phyloP scores from a whole-genome alignment of 129 eudicot genomes.

The Daucus carota region DH1_v3.0 NC_030382.2:54513501-54514000 shows the following conservation, averaged over 20 bases:
- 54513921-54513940: neutral
- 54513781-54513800: neutral
- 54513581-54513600: neutral
- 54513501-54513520: neutral
- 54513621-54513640: neutral
- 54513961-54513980: neutral
- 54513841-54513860: neutral
- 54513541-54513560: neutral
- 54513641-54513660: neutral
- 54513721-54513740: neutral
- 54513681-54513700: neutral
- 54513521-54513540: neutral
- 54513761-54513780: constrained; percentile 6
- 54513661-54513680: neutral
- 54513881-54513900: neutral
- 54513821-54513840: neutral
- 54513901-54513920: neutral
- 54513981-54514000: neutral
- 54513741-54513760: neutral
- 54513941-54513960: neutral
- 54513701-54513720: neutral
- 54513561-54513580: neutral
- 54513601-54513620: neutral
- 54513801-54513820: constrained; percentile 10
- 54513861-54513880: neutral